Base-by-base conservation (phyloP, 768 basidiomycete genomes). In the Grammothele lineata region DNA sequence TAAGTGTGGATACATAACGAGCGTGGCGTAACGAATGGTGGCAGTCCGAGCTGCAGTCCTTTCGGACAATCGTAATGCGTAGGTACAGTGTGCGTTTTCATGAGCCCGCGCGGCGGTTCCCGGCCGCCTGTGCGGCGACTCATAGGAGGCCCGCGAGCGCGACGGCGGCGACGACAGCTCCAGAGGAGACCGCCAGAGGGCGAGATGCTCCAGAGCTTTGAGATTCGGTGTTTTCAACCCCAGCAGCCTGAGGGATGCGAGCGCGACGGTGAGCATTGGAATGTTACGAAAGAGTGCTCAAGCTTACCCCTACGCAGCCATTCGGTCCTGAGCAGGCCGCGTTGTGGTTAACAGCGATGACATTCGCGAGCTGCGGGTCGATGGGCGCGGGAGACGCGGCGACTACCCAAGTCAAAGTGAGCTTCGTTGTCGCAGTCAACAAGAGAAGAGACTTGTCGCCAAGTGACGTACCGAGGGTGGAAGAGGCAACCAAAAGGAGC, bases 341-440 rank as follows among this genome's bases (percentile, higher is more conserved):
- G 27, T 51, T 51, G 22, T 22, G 36, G 41, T 47, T 51, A 21
- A 38, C 37, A 4, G 50, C 50, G 26, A 51, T 43, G 27, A 51
- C 45, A 25, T 51, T 51, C 10, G 45, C 50, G 23, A 41, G 50
- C 11, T 32, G 27, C 5, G 50, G 15, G 30, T 51, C 50, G n/a
- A 51, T 51, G 14, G 50, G 50, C 6, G 50, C 37, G 21, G 50
- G 50, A 15, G 50, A 42, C 34, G 50, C 50, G n/a, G 50, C 21
- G 25, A 32, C 44, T 45, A 25, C 11, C 6, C n/a, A n/a, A n/a
- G n/a, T n/a, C n/a, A n/a, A n/a, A n/a, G n/a, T n/a, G n/a, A n/a
- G n/a, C n/a, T n/a, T n/a, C n/a, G n/a, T n/a, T n/a, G n/a, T n/a
- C n/a, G n/a, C n/a, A n/a, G n/a, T n/a, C n/a, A n/a, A n/a, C n/a